phyloP scores from a whole-genome alignment of 345 rosid genomes.

The Lenwebbia sp. region DNA sequence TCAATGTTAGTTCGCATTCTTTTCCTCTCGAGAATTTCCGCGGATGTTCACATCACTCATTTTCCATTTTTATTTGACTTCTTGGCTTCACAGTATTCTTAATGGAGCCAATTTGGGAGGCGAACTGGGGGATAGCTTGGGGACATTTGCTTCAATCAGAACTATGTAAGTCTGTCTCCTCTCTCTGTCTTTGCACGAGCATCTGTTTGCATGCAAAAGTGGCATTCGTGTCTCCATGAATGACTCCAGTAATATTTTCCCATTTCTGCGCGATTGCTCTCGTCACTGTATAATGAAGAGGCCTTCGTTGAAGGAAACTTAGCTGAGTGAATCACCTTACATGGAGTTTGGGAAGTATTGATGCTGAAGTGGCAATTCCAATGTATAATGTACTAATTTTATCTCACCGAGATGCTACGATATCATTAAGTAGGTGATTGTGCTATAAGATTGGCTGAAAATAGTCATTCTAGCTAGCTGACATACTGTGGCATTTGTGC shows the following conservation, averaged over 20 bases:
- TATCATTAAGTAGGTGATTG: neutral
- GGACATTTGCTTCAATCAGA: constrained; percentile 54
- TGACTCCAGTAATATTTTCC: neutral
- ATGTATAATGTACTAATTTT: neutral
- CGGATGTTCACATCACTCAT: neutral
- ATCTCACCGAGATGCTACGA: neutral
- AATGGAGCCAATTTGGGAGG: constrained; percentile 94
- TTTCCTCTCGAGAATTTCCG: neutral
- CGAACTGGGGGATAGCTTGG: constrained; percentile 67
- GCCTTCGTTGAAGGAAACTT: neutral
- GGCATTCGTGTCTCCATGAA: neutral
- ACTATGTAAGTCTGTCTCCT: constrained; percentile 45
- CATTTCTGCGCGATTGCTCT: neutral
- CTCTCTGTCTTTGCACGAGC: neutral
- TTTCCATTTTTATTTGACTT: neutral
- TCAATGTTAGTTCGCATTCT: constrained; percentile 36
- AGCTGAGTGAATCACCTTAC: neutral
- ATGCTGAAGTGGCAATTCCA: neutral
- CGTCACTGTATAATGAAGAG: neutral
- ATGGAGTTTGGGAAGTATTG: neutral
- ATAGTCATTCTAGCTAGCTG: neutral
- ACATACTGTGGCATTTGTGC: neutral
- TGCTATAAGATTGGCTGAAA: neutral
- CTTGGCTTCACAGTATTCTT: constrained; percentile 39
- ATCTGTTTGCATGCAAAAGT: neutral